phyloP scores from a whole-genome alignment of 2,329 filamentous ascomycete species.

The Waltergamsia citrina region DNA sequence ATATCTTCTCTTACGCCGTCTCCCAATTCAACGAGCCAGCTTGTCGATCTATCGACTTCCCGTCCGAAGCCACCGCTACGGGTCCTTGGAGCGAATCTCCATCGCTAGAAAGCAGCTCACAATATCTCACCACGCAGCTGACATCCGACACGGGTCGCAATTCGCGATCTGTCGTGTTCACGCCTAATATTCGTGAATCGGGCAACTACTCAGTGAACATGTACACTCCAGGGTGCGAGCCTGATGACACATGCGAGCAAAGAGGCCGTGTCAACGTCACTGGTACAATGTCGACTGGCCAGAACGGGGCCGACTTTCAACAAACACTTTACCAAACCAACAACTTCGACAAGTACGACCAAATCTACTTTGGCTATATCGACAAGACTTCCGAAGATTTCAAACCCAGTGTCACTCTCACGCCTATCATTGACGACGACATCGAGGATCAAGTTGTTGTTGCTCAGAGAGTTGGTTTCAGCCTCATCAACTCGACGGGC shows the following conservation, averaged over 20 bases:
- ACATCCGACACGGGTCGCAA: slow-evolving; percentile 43
- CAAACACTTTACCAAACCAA: slow-evolving; percentile 80
- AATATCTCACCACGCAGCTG: slow-evolving; percentile 67
- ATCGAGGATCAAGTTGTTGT: slow-evolving; percentile 63
- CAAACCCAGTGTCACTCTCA: slow-evolving; percentile 70
- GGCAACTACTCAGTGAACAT: slow-evolving; percentile 88
- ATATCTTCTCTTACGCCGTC: slow-evolving; percentile 79
- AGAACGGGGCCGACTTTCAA: slow-evolving; percentile 37
- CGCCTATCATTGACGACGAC: slow-evolving; percentile 55
- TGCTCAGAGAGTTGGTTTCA: slow-evolving; percentile 81
- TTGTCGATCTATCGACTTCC: slow-evolving; percentile 54
- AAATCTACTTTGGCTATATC: slow-evolving; percentile 77
- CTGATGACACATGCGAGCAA: slow-evolving; percentile 65
- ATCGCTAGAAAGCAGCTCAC: slow-evolving; percentile 58
- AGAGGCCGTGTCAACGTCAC: slow-evolving; percentile 80
- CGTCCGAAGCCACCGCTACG: slow-evolving; percentile 57
- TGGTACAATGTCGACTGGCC: slow-evolving; percentile 51
- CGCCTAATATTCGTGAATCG: slow-evolving; percentile 75
- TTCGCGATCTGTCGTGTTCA: slow-evolving; percentile 64
- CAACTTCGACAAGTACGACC: slow-evolving; percentile 92
- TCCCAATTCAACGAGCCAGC: slow-evolving; percentile 80
- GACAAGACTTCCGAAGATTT: slow-evolving; percentile 67
- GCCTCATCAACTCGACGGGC: slow-evolving; percentile 60
- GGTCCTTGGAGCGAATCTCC: slow-evolving; percentile 67
- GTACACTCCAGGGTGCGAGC: slow-evolving; percentile 84